A percentile compares a stretch with the other conserved stretches of the same genome.
phyloP scores from a whole-genome alignment of 768 basidiomycete species.

The Artomyces pyxidatus region DNA sequence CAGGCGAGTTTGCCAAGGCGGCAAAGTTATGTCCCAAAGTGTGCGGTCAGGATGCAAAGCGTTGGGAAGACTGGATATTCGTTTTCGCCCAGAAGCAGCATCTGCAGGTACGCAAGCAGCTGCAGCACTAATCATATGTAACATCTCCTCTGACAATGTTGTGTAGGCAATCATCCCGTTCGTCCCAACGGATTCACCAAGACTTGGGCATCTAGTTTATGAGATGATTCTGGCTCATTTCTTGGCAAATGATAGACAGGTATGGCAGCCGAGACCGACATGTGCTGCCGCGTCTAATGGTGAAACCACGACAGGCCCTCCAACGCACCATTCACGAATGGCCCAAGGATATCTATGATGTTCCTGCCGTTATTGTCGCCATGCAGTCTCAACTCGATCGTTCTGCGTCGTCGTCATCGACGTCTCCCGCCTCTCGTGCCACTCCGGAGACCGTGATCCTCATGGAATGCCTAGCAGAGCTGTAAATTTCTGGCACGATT shows the following conservation, averaged over 20 bases:
- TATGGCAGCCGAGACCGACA: slow-evolving; percentile 22
- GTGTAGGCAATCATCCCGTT: slow-evolving; percentile 78
- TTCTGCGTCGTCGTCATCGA: slow-evolving; percentile 40
- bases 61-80: slow-evolving; percentile 98
- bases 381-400: slow-evolving; percentile 77
- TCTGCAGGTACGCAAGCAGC: slow-evolving; percentile 48
- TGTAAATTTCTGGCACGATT: slow-evolving; percentile 39
- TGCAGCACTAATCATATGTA: neutral
- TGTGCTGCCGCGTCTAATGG: neutral
- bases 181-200: slow-evolving; percentile 77
- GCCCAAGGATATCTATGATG: slow-evolving; percentile 88
- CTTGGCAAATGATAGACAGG: slow-evolving; percentile 67
- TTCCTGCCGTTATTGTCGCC: slow-evolving; percentile 81
- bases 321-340: slow-evolving; percentile 76
- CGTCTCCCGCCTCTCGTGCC: slow-evolving; percentile 23
- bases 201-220: slow-evolving; percentile 78
- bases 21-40: slow-evolving; percentile 81
- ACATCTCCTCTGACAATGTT: neutral
- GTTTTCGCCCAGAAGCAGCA: slow-evolving; percentile 75
- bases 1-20: slow-evolving; percentile 67
- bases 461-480: slow-evolving; percentile 92
- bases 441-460: slow-evolving; percentile 49
- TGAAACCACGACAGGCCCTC: slow-evolving; percentile 43
- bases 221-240: slow-evolving; percentile 92
- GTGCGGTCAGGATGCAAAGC: slow-evolving; percentile 64